These are phyloP conservation scores for Tinospora cordifolia DNA, from an alignment of 164 flowering plant genomes.

Conservation along the genomic window DNA sequence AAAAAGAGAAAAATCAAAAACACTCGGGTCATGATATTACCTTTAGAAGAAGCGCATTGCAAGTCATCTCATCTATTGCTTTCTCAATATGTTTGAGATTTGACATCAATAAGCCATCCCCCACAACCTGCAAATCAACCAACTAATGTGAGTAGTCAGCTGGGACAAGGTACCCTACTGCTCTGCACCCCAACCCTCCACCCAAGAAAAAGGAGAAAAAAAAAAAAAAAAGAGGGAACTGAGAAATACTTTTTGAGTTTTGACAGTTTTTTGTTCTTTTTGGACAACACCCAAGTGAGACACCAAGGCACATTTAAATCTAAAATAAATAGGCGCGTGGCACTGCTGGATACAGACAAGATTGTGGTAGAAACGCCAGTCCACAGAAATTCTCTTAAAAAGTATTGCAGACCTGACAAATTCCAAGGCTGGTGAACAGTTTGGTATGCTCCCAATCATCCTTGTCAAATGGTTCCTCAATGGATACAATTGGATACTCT, in stretches of 20 bases:
- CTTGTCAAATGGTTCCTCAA: slow-evolving; percentile 97
- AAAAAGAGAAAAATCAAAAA: neutral
- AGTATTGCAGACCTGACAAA: slow-evolving; percentile 64
- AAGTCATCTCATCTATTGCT: slow-evolving; percentile 66
- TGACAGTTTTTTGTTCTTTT: neutral
- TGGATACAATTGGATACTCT: slow-evolving; percentile 92
- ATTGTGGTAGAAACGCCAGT: neutral
- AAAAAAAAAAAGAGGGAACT: neutral
- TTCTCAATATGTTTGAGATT: slow-evolving; percentile 74
- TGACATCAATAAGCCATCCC: slow-evolving; percentile 80
- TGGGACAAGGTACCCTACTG: neutral
- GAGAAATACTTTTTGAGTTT: neutral
- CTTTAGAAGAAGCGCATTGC: slow-evolving; percentile 92
- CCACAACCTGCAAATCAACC: slow-evolving; percentile 67
- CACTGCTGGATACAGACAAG: neutral
- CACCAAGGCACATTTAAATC: neutral
- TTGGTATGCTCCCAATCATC: slow-evolving; percentile 94
- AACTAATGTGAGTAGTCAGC: too few species aligned
- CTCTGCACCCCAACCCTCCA: too few species aligned
- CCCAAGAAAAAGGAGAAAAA: neutral
- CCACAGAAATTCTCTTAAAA: slow-evolving; percentile 5
- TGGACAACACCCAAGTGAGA: neutral
- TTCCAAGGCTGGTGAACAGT: slow-evolving; percentile 51
- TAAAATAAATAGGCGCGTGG: neutral
- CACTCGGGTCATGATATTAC: slow-evolving; percentile 24